phyloP scores from a whole-genome alignment of 1,284 basidiomycete species.

The Ustilago nuda region DNA sequence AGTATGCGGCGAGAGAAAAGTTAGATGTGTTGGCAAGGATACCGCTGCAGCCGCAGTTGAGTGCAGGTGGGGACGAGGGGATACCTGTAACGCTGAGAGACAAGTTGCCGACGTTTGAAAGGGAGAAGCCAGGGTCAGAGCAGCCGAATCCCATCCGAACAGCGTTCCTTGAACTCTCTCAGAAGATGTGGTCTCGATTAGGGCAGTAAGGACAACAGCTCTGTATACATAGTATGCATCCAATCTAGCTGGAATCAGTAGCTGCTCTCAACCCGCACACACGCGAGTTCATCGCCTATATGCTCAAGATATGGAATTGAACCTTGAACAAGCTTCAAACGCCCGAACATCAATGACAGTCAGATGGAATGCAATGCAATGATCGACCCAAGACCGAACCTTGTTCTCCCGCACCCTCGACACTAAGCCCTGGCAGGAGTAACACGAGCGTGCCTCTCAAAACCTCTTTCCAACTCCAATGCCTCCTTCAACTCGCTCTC shows the following conservation, averaged over 20 bases:
- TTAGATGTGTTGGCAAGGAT: conserved; percentile 84
- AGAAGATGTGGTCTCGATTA: conserved; percentile 38
- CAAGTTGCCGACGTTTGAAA: conserved; percentile 50
- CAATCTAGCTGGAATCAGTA: too few relatives aligned
- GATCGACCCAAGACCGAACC: background rate
- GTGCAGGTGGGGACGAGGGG: conserved; percentile 81
- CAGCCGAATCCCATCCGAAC: conserved; percentile 22
- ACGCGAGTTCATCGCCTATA: background rate
- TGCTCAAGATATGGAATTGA: background rate
- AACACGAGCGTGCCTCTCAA: conserved; percentile 70
- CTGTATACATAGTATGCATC: background rate
- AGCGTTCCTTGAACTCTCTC: conserved; percentile 49
- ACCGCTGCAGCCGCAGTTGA: conserved; percentile 83
- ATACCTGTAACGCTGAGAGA: conserved; percentile 71
- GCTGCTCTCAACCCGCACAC: background rate
- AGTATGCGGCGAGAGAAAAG: conserved; percentile 75
- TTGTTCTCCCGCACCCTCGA: background rate
- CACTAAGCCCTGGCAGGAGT: conserved; percentile 31
- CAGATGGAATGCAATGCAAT: background rate
- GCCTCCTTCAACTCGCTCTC: conserved; percentile 77
- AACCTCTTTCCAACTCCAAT: conserved; percentile 76
- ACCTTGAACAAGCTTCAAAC: background rate
- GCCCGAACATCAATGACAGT: background rate
- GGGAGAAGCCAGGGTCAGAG: conserved; percentile 35
- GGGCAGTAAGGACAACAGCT: background rate